Base-by-base conservation (phyloP, 805 yeast genomes). In the Scheffersomyces amazonensis region DNA sequence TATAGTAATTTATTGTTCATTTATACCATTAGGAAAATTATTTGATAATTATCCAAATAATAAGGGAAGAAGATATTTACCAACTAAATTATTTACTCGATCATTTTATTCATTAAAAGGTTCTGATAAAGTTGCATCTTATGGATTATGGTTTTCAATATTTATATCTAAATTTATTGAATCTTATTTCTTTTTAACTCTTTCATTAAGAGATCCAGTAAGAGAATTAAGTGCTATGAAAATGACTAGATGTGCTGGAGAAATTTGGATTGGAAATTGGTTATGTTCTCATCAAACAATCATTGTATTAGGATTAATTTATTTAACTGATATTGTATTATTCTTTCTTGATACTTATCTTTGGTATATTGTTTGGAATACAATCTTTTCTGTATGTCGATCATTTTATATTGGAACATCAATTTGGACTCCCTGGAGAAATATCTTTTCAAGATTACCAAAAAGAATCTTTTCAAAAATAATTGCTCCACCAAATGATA, bases 381-480 rank as follows among this genome's bases (percentile, higher is more conserved):
- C 93, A 0, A 52, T 76, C 0, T 82, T 84, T 40, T 86, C 95
- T 0, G 82, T 86, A 4, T 71, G 81, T 38, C 66, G 86, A 5
- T 83, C 93, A 0, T 72, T 82, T 46, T 78, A 82, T 30, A 70
- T 81, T 43, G 96, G 96, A 1, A 81, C 85, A 4, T 85, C 95
- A 0, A 80, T 87, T 9, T 82, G 91, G 83, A 84, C 93, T 2
- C 96, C 96, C 0, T 87, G 95, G 95, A 76, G 86, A 55, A 86
- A 85, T 50, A 76, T 83, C 21, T 87, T 83, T 54, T 75, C 87
- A 4, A 66, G 89, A 35, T 62, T 88, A 20, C 95, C 96, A 1
- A 80, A 81, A 49, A 69, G 95, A 47, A 83, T 87, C 3, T 75
- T 73, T 47, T 76, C 91, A 9, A 87, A 87, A 49, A 67, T 88